Evolutionary conservation across 2,329 filamentous ascomycete genomes (phyloP).

Genomic region (Phoma sp.): DNA sequence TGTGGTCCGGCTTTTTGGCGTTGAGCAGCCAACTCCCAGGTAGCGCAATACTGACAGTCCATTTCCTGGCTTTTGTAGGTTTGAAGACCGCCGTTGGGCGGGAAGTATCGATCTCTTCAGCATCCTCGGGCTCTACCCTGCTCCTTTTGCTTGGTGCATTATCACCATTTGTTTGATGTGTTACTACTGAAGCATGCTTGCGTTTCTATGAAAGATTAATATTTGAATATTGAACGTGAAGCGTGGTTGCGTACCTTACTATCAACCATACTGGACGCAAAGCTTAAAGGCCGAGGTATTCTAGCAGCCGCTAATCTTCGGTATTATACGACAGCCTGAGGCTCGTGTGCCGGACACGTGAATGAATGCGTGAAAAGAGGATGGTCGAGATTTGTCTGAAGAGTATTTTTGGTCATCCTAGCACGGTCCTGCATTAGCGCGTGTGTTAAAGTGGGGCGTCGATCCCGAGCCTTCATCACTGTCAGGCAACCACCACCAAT

Average conservation of each 20-base stretch:
- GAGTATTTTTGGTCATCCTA: slow-evolving; percentile 19
- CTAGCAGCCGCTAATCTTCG: not conserved
- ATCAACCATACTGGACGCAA: slow-evolving; percentile 8
- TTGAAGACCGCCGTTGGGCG: slow-evolving; percentile 74
- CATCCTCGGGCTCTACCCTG: slow-evolving; percentile 18
- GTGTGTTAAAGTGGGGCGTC: not conserved
- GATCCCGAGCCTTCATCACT: slow-evolving; percentile 1
- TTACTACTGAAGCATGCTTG: slow-evolving; percentile 27
- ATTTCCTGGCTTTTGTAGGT: slow-evolving; percentile 67
- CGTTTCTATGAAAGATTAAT: slow-evolving; percentile 26
- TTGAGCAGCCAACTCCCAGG: slow-evolving; percentile 73
- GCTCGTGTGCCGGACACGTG: slow-evolving; percentile 7
- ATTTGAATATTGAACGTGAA: not conserved
- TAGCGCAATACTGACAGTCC: slow-evolving; percentile 78
- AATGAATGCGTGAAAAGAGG: slow-evolving; percentile 18
- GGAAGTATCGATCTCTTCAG: slow-evolving; percentile 57
- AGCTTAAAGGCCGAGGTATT: not conserved
- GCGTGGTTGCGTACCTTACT: slow-evolving; percentile 2
- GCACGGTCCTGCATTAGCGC: slow-evolving; percentile 20
- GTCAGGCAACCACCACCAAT: slow-evolving; percentile 13
- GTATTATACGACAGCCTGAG: not conserved
- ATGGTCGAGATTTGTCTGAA: slow-evolving; percentile 9
- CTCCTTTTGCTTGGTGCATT: slow-evolving; percentile 26
- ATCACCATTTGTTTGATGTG: slow-evolving; percentile 22
- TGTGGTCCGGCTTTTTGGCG: slow-evolving; percentile 74